Percentiles rank a stretch among this genome's conserved stretches.
These are phyloP conservation scores for Wickerhamomyces queroliae DNA, from an alignment of 805 yeast species.

Conservation along the genomic window DNA sequence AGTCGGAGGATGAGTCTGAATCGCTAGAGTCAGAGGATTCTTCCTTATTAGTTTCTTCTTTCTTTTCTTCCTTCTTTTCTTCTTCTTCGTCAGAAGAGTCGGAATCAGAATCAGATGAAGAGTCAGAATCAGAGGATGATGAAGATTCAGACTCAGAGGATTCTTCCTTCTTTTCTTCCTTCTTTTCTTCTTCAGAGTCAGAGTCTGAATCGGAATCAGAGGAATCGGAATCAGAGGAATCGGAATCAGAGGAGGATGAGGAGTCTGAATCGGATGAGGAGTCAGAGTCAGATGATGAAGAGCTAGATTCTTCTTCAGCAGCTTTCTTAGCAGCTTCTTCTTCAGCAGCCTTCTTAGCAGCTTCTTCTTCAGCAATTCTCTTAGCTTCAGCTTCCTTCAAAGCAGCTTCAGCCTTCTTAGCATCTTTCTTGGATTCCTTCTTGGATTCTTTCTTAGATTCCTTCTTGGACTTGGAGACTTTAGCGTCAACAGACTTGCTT, in stretches of 20 bases:
- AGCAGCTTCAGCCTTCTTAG: slow-evolving; percentile 24
- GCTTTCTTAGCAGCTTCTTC: slow-evolving; percentile 13
- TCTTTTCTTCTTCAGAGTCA: slow-evolving; percentile 11
- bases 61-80: slow-evolving; percentile 1
- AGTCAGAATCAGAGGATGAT: slow-evolving; percentile 14
- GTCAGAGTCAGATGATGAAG: slow-evolving; percentile 24
- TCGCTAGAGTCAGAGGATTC: slow-evolving; percentile 17
- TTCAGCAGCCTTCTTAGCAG: slow-evolving; percentile 18
- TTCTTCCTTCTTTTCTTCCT: slow-evolving; percentile 6
- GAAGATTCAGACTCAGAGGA: slow-evolving; percentile 17
- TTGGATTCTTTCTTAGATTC: slow-evolving; percentile 19
- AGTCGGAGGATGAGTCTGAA: slow-evolving; percentile 15
- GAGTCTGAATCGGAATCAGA: slow-evolving; percentile 25
- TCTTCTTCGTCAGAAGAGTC: slow-evolving; percentile 11
- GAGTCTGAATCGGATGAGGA: slow-evolving; percentile 22
- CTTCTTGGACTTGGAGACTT: slow-evolving; percentile 20
- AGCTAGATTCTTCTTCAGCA: slow-evolving; percentile 16
- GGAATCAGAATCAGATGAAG: slow-evolving; percentile 26
- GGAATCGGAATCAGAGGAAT: slow-evolving; percentile 3
- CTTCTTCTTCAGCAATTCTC: slow-evolving; percentile 18
- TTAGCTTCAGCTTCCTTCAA: slow-evolving; percentile 20
- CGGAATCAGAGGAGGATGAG: slow-evolving; percentile 12
- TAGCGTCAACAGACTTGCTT: slow-evolving; percentile 13
- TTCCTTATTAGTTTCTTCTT: slow-evolving; percentile 10
- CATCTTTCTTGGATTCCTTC: slow-evolving; percentile 21